Conservation (phyloP, 1,284 basidiomycete species). For the Anthracocystis panici-leucophaei region DNA sequence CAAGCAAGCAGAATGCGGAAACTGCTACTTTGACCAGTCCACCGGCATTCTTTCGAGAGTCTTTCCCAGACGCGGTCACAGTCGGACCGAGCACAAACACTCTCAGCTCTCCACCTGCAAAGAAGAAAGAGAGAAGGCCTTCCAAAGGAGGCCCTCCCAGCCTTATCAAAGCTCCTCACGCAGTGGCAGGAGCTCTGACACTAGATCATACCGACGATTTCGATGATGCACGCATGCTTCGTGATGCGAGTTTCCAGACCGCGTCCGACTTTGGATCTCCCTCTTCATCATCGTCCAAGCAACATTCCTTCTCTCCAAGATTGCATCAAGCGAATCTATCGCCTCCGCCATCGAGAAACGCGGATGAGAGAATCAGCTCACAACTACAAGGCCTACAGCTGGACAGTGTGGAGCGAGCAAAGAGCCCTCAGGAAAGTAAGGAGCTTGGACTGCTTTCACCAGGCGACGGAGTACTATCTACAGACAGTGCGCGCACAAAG, state of each 20-base stretch:
- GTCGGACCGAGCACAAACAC: not conserved
- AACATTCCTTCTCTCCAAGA: conserved; percentile 23
- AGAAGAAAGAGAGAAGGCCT: conserved; percentile 15
- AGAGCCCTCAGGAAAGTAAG: not conserved
- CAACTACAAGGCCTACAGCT: conserved; percentile 11
- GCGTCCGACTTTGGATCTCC: conserved; percentile 32
- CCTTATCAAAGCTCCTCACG: conserved; percentile 31
- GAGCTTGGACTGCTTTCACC: conserved; percentile 11
- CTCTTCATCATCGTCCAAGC: conserved; percentile 19
- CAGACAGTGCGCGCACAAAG: conserved; percentile 13
- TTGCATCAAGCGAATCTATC: not conserved
- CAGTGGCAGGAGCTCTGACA: conserved; percentile 26
- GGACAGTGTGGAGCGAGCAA: conserved; percentile 4
- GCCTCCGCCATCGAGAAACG: not conserved
- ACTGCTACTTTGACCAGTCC: conserved; percentile 8
- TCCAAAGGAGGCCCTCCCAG: conserved; percentile 16
- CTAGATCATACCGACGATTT: conserved; percentile 22
- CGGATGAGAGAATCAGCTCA: not conserved
- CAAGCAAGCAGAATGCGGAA: not conserved
- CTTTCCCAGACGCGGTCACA: conserved; percentile 38
- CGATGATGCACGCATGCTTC: conserved; percentile 11
- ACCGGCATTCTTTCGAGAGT: conserved; percentile 54
- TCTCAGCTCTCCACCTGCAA: not conserved
- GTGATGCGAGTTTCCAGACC: conserved; percentile 23
- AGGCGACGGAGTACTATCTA: not conserved